Base-by-base conservation (phyloP, 2,329 filamentous ascomycete genomes). In the Cryphonectria parasitica region DNA sequence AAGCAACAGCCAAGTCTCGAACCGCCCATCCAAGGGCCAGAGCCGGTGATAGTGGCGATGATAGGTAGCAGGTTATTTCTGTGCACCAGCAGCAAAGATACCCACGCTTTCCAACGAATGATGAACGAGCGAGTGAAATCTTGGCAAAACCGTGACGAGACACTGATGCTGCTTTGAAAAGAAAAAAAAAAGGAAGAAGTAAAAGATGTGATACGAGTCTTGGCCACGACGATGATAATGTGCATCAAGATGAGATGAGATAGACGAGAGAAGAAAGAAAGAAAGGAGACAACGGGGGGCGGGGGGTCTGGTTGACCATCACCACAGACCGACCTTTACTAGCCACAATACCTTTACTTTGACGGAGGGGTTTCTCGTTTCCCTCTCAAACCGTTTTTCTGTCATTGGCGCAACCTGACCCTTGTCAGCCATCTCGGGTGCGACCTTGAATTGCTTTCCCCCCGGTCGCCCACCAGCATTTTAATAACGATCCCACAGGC, bases 161-260 rank as follows among this genome's bases (percentile, higher is more conserved):
- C 25, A 5, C 17, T 56, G 54, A 13, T 31, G 54, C 54, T 56
- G 11, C 54, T 56, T 11, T 25, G 4, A 2, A 17, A 6, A n/a
- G 1, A 49, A n/a, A n/a, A 49, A 49, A 8, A n/a, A 49, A 8
- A 6, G 22, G 19, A 17, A n/a, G n/a, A n/a, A n/a, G n/a, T n/a
- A 6, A 49, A 3, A 49, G 17, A 45, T 39, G 10, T 11, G 3
- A 58, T 39, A 61, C 17, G 62, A 41, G 69, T 25, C 69, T 69
- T 64, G 66, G 69, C 66, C 25, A 31, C 34, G 69, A 60, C 69
- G 62, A 69, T 71, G 69, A 66, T 62, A 71, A 71, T 69, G 41
- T 69, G 49, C 63, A 56, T 52, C 54, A 71, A 43, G 45, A 49
- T 49, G 45, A 49, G 45, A 64, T 49, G 69, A 71, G 58, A 66